Conservation (phyloP, 441 rosid genomes). For the Erysimum pusillum region DNA sequence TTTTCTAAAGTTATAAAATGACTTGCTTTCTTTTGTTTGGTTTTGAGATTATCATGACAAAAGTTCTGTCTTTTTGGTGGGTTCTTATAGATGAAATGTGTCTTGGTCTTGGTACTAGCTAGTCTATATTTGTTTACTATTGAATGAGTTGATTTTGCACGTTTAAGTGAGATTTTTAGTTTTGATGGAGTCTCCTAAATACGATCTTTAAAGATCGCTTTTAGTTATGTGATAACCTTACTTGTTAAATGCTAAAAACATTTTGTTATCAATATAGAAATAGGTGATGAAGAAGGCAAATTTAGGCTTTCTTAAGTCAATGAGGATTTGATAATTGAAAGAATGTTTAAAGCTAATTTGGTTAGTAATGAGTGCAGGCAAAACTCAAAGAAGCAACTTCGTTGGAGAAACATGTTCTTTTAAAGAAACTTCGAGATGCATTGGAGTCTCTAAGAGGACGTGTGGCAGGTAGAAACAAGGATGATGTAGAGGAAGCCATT, state of each 20-base stretch:
- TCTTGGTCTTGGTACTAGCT: background rate
- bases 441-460: slow-evolving; percentile 88
- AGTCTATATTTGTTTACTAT: background rate
- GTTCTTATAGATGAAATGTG: background rate
- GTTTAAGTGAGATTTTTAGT: background rate
- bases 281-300: background rate
- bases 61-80: background rate
- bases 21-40: slow-evolving; percentile 3
- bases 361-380: slow-evolving; percentile 63
- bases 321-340: slow-evolving; percentile 21
- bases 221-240: background rate
- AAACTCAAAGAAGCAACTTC: slow-evolving; percentile 90
- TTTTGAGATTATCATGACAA: background rate
- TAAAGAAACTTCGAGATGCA: slow-evolving; percentile 98
- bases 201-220: background rate
- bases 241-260: background rate
- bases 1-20: background rate
- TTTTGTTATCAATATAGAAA: background rate
- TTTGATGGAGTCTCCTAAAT: background rate
- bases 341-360: slow-evolving; percentile 13
- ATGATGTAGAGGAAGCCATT: slow-evolving; percentile 94
- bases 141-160: background rate
- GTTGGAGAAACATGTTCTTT: slow-evolving; percentile 93
- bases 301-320: slow-evolving; percentile 7
- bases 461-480: slow-evolving; percentile 92